phyloP scores from a whole-genome alignment of 176 grass and related monocot genomes.

The Musa acuminata region DNA sequence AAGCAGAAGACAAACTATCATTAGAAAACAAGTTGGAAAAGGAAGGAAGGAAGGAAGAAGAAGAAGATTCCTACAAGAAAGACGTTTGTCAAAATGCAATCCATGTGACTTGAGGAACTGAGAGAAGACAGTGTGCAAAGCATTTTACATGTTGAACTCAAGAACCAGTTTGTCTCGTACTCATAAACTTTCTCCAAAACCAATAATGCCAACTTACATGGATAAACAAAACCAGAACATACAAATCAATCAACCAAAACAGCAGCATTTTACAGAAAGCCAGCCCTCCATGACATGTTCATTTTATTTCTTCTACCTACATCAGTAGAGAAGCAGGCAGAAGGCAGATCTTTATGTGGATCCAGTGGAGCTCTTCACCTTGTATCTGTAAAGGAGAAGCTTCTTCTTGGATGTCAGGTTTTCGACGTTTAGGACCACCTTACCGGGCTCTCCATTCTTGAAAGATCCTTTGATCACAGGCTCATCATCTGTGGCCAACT shows the following conservation, averaged over 20 bases:
- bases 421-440: slow-evolving; percentile 56
- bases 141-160: slow-evolving; percentile 14
- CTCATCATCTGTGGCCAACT: slow-evolving; percentile 61
- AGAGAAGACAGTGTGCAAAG: no score
- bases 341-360: background rate
- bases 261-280: no score
- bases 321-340: no score
- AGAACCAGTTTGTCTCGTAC: slow-evolving; percentile 8
- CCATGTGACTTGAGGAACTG: no score
- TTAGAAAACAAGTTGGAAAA: no score
- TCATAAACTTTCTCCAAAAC: slow-evolving; percentile 48
- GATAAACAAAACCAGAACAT: slow-evolving; percentile 56
- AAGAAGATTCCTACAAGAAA: no score
- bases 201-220: slow-evolving; percentile 39
- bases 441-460: slow-evolving; percentile 58
- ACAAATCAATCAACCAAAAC: slow-evolving; percentile 16
- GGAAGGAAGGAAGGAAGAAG: no score
- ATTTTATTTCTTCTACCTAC: no score
- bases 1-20: no score
- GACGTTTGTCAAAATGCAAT: no score
- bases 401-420: slow-evolving; percentile 92
- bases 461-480: slow-evolving; percentile 73
- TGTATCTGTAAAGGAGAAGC: slow-evolving; percentile 87
- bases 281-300: no score
- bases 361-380: slow-evolving; percentile 46